A percentile compares a stretch with the other conserved stretches of the same genome.
Evolutionary conservation across 1,139 yeast genomes (phyloP).

Genomic region (Yamadazyma taylorii): DNA sequence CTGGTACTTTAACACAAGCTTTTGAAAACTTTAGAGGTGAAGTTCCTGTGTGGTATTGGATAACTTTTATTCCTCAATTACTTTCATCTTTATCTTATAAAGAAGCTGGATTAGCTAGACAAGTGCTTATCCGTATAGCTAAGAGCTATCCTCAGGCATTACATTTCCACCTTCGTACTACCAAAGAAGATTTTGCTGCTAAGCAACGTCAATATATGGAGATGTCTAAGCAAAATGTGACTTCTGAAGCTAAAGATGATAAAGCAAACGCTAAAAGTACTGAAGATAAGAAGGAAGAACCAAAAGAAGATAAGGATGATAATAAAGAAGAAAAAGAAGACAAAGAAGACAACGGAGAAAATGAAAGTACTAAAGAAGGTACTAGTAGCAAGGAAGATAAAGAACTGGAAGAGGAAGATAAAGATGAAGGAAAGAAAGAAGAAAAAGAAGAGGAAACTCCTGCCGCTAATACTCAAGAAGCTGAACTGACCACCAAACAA

Average conservation of each 20-base stretch:
- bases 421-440: conserved; percentile 3
- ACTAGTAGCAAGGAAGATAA: conserved; percentile 5
- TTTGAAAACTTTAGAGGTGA: conserved; percentile 94
- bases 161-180: conserved; percentile 92
- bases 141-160: conserved; percentile 96
- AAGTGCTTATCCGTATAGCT: conserved; percentile 86
- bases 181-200: conserved; percentile 89
- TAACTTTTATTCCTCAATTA: conserved; percentile 92
- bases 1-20: conserved; percentile 80
- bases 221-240: conserved; percentile 41
- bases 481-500: too few relatives aligned
- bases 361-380: too few relatives aligned
- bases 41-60: conserved; percentile 99
- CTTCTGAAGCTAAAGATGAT: conserved; percentile 9
- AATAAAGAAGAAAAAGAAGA: conserved; percentile 7
- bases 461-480: too few relatives aligned
- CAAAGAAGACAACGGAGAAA: conserved; percentile 2
- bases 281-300: conserved; percentile 3
- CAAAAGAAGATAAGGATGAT: conserved; percentile 2
- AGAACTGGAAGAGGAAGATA: conserved; percentile 1
- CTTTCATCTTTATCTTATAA: conserved; percentile 85
- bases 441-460: not conserved
- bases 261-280: conserved; percentile 2
- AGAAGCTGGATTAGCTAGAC: conserved; percentile 87
- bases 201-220: conserved; percentile 79